Base-by-base conservation (phyloP, 2,329 filamentous ascomycete genomes). In the Claviceps maximensis region DNA sequence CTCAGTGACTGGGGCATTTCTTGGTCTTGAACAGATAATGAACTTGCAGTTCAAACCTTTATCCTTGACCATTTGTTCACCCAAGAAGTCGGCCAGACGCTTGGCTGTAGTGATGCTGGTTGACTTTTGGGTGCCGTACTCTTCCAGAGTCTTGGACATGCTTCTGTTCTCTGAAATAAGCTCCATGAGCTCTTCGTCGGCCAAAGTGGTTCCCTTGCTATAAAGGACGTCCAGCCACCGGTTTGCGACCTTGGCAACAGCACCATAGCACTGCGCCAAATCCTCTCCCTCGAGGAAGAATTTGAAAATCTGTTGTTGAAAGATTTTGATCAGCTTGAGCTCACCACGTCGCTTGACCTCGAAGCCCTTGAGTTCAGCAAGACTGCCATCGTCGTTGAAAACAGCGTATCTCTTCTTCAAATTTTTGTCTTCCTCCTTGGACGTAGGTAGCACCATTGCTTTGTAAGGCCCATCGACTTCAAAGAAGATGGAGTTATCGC, bases 21-120 rank as follows among this genome's bases (percentile, higher is more conserved):
- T 87, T 4, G 93, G 93, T 57, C 79, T 82, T 15, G 89, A 79
- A 50, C 90, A 95, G 63, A 99, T 96, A 66, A 99, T 96, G 69
- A 97, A 99, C 70, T 97, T 97, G 83, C 93, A 99, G 73, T 98
- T 98, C 60, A 99, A 69, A 3, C 93, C 93, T 69, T 97, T 98
- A 70, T 99, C 94, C 65, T 98, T 98, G 62, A 96, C 84, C 94
- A 99, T 99, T 65, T 95, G 89, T 66, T 96, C 91, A 38, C 93
- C 93, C 57, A 99, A 66, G 65, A 99, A 99, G 63, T 98, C 93
- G 38, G 93, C 93, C 44, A 99, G 71, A 57, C 93, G 89, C 62
- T 86, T 93, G 12, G 93, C 93, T 0, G 93, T 99, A 2, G 93
- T 99, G 66, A 99, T 98, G n/a, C 93, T 95, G 1, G 93, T 98